Percentiles rank a stretch among this genome's conserved stretches.
These are phyloP conservation scores for Incumbomyces delicatus DNA, from an alignment of 2,329 filamentous ascomycete species.

Conservation along the genomic window DNA sequence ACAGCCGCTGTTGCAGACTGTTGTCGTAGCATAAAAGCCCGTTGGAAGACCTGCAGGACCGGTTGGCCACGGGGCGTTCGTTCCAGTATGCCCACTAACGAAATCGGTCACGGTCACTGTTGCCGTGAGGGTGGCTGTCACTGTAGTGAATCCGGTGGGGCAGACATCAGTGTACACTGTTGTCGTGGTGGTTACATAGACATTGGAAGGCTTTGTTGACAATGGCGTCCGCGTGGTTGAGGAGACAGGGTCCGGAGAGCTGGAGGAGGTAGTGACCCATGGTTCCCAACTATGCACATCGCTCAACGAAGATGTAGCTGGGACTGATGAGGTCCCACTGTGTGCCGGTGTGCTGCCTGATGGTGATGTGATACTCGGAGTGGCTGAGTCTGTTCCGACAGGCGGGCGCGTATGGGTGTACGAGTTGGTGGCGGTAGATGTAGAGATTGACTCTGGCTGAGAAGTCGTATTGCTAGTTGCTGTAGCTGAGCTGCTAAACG, in stretches of 20 bases:
- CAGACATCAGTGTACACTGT: conserved; percentile 35
- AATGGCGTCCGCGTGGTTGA: not conserved
- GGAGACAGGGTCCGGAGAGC: not conserved
- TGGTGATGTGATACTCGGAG: no score
- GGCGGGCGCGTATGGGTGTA: no score
- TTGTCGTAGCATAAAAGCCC: conserved; percentile 33
- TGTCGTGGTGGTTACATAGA: conserved; percentile 3
- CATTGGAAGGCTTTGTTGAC: not conserved
- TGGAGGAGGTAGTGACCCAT: conserved; percentile 2
- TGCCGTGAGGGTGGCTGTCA: conserved; percentile 22
- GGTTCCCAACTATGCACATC: not conserved
- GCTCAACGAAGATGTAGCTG: no score
- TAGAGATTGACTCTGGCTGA: no score
- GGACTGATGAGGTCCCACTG: no score
- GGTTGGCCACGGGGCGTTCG: conserved; percentile 16
- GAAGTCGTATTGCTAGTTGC: no score
- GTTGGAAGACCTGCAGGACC: conserved; percentile 23
- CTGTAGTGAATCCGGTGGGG: conserved; percentile 33
- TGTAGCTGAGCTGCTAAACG: no score
- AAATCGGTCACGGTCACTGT: conserved; percentile 8
- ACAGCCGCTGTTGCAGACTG: conserved; percentile 31
- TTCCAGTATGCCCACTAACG: not conserved
- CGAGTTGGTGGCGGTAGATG: no score
- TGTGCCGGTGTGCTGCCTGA: no score
- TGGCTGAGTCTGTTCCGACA: no score